These are phyloP conservation scores for Strobilomyces echinocephalus DNA, from an alignment of 768 basidiomycete genomes.

Conservation along the genomic window DNA sequence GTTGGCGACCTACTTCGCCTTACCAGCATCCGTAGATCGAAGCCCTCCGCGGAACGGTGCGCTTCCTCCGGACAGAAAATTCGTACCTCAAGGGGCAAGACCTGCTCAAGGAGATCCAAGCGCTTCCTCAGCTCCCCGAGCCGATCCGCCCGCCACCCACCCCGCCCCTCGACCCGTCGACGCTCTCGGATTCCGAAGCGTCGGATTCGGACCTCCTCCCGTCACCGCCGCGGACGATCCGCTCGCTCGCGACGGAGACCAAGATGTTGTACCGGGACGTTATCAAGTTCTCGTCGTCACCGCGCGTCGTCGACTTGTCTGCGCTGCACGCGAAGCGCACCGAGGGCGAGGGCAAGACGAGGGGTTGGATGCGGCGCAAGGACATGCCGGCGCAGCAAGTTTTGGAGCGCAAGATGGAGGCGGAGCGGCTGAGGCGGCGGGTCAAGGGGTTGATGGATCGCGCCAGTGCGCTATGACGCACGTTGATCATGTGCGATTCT, in stretches of 20 bases:
- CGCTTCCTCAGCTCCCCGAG: constrained; percentile 61
- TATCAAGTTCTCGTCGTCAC: constrained; percentile 76
- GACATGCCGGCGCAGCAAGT: constrained; percentile 80
- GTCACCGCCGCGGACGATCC: constrained; percentile 47
- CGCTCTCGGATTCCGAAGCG: constrained; percentile 48
- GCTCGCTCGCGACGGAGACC: constrained; percentile 73
- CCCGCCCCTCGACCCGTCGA: constrained; percentile 64
- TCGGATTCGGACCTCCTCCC: constrained; percentile 48
- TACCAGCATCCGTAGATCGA: constrained; percentile 57
- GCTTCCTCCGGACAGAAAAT: constrained; percentile 92
- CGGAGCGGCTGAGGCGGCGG: constrained; percentile 61
- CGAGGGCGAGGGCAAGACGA: constrained; percentile 40
- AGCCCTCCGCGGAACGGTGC: constrained; percentile 83
- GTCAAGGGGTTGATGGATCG: constrained; percentile 69
- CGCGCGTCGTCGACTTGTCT: constrained; percentile 83
- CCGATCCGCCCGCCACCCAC: constrained; percentile 45
- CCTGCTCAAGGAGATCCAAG: constrained; percentile 74
- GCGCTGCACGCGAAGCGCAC: constrained; percentile 47
- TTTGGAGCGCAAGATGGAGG: constrained; percentile 69
- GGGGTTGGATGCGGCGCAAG: constrained; percentile 77
- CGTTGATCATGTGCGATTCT: not conserved
- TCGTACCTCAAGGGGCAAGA: constrained; percentile 91
- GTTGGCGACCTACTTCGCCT: not conserved
- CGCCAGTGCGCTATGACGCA: constrained; percentile 35
- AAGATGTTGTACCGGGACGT: constrained; percentile 88